Base-by-base conservation (phyloP, 495 filamentous ascomycete species). In the Sporormia fimetaria region DNA sequence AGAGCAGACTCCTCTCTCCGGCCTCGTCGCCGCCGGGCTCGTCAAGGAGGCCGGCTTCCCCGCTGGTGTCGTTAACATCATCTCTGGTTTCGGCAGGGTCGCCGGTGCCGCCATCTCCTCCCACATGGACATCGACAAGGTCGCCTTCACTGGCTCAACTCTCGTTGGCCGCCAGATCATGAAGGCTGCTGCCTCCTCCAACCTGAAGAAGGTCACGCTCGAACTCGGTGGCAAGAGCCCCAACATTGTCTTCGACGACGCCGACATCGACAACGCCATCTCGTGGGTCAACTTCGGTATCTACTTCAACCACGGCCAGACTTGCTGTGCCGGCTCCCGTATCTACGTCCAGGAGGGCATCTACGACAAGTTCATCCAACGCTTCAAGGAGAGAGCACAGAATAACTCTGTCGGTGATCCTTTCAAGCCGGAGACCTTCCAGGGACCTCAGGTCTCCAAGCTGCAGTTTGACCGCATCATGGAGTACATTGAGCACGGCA, bases 211-310 rank as follows among this genome's bases (percentile, higher is more conserved):
- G 78, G 90, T 95, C 34, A 96, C 88, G n/a, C 75, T 96, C 22
- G 88, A 96, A 67, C 80, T 96, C 38, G 88, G 88, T 62, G 88
- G 88, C 67, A 96, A 96, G 78, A 92, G 83, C 40, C 88, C 88
- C 48, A 96, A 96, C 73, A 94, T 96, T 47, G 77, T 96, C 59
- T 95, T 96, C 66, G 70, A 88, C 56, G 88, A 96, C 56, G 88
- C 88, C 40, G 78, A 96, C 57, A 87, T 96, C 54, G 87, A 95
- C 54, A 81, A 94, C 59, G 87, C 88, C 45, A 87, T 96, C 65
- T 84, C 80, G 12, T 96, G 88, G 88, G 83, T 88, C 62, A 96
- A 96, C 80, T 94, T 90, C 44, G 88, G 88, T 61, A 94, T 96
- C 60, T 96, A 85, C 80, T 96, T 72, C 73, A 96, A 96, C 75